These are phyloP conservation scores for Tolypocladium paradoxum DNA, from an alignment of 2,329 filamentous ascomycete species.

Conservation along the genomic window DNA sequence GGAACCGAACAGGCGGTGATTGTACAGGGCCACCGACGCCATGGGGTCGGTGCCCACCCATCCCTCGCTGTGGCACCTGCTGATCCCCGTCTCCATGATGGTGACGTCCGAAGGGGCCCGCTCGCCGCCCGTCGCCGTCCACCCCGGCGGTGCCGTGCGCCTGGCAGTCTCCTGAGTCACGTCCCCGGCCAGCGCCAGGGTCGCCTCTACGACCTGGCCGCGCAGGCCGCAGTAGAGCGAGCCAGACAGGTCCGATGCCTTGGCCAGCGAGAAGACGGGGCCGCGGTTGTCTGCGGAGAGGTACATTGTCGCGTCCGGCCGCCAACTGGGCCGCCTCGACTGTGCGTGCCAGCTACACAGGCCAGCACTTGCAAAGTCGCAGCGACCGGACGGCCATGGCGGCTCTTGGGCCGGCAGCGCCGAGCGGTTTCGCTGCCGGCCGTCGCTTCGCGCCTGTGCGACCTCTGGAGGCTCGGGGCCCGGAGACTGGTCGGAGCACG, in stretches of 20 bases:
- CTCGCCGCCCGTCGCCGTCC: conserved; percentile 9
- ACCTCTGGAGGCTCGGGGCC: not conserved
- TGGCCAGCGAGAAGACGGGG: conserved; percentile 35
- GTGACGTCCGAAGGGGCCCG: conserved; percentile 3
- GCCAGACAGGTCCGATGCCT: conserved; percentile 33
- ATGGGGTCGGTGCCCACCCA: not conserved
- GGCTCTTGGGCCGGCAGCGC: not conserved
- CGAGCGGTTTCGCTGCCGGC: not conserved
- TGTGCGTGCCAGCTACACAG: conserved; percentile 38
- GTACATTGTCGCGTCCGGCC: conserved; percentile 38
- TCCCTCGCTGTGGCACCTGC: conserved; percentile 11
- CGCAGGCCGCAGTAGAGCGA: conserved; percentile 40
- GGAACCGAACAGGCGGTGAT: not conserved
- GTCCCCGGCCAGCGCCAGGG: conserved; percentile 16
- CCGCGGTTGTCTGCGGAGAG: conserved; percentile 23
- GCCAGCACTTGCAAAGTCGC: conserved; percentile 20
- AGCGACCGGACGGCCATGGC: conserved; percentile 27
- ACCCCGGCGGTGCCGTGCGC: conserved; percentile 12
- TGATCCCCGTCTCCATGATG: conserved; percentile 21
- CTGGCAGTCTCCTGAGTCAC: not conserved
- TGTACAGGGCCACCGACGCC: not conserved
- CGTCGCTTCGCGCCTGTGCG: not conserved
- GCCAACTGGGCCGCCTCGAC: conserved; percentile 30
- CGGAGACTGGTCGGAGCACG: conserved; percentile 24
- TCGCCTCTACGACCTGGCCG: conserved; percentile 34